A percentile compares a stretch with the other conserved stretches of the same genome.
Evolutionary conservation across 768 basidiomycete genomes (phyloP).

Genomic region (Rhizopogon sp.): DNA sequence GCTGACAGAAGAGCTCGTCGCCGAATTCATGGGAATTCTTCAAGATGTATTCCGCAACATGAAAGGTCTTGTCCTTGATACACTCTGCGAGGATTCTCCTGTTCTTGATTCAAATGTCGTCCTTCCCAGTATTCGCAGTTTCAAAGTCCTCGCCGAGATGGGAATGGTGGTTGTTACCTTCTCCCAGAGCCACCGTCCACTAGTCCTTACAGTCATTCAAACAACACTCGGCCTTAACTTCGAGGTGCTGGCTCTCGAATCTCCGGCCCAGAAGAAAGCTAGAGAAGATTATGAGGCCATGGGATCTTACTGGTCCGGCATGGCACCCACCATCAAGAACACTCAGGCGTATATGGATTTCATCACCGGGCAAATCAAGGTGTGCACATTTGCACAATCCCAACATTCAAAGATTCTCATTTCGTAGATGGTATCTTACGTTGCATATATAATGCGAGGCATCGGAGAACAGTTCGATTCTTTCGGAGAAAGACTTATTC

Average conservation of each 20-base stretch:
- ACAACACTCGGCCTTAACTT: constrained; percentile 75
- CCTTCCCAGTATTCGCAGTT: constrained; percentile 75
- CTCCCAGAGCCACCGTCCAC: constrained; percentile 70
- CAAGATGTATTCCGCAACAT: constrained; percentile 76
- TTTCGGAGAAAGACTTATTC: constrained; percentile 77
- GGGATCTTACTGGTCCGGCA: constrained; percentile 79
- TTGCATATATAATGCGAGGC: constrained; percentile 84
- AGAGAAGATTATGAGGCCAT: constrained; percentile 76
- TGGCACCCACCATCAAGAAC: constrained; percentile 74
- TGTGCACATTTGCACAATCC: constrained; percentile 18
- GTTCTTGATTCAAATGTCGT: constrained; percentile 51
- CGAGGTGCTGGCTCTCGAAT: constrained; percentile 70
- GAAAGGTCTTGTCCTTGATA: constrained; percentile 63
- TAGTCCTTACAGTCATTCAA: constrained; percentile 63
- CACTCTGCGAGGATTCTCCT: constrained; percentile 64
- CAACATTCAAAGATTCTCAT: constrained; percentile 6
- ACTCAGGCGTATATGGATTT: constrained; percentile 73
- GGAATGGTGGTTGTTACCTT: constrained; percentile 89
- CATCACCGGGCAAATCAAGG: constrained; percentile 88
- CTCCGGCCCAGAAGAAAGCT: constrained; percentile 75
- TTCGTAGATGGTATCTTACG: constrained; percentile 78
- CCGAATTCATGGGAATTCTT: constrained; percentile 78
- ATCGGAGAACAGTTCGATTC: constrained; percentile 57
- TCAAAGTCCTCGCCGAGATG: constrained; percentile 93
- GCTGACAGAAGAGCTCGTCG: constrained; percentile 65